Base-by-base conservation (phyloP, 1,284 basidiomycete species). In the Marasmius sp. region DNA sequence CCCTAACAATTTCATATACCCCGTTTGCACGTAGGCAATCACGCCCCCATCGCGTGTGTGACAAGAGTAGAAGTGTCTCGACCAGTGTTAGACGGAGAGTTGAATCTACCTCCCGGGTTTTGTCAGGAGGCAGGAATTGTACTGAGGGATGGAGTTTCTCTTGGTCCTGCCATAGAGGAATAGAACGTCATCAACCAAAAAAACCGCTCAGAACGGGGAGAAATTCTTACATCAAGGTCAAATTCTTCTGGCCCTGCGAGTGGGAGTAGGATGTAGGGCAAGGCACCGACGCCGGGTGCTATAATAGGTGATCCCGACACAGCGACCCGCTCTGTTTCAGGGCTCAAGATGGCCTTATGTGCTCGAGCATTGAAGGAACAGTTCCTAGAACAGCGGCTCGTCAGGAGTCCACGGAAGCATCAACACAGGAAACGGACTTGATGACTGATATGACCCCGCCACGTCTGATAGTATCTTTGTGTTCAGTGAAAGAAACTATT, bases 241-340 rank as follows among this genome's bases (percentile, higher is more conserved):
- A 93, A 89, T 74, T 98, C 97, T 74, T 98, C 95, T 0, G 95
- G 92, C 5, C 96, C 96, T 64, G 96, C 95, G 2, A 99, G 82
- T 0, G 97, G 97, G 4, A 97, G 84, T 1, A 99, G 81, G 10
- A 99, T 81, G 69, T 88, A 91, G 0, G 93, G 89, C 5, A 97
- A 79, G 6, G 91, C 84, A 72, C 94, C 91, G 55, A 97, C 87
- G 1, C 94, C 94, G 8, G 91, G 88, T 1, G 91, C 92, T 12
- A 74, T 75, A 6, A 71, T 68, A n/a, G 74, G 78, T 14, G 87
- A 88, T 0, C 88, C 85, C 3, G 82, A 80, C 0, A 88, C 79
- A 1, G 79, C 66, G 20, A 85, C 79, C 38, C 66, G 69, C 6
- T 75, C 76, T 1, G 80, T 75, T 57, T 90, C 91, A n/a, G 82